These are phyloP conservation scores for Porcisia hertigi DNA, from an alignment of 208 protist genomes.

Conservation along the genomic window DNA sequence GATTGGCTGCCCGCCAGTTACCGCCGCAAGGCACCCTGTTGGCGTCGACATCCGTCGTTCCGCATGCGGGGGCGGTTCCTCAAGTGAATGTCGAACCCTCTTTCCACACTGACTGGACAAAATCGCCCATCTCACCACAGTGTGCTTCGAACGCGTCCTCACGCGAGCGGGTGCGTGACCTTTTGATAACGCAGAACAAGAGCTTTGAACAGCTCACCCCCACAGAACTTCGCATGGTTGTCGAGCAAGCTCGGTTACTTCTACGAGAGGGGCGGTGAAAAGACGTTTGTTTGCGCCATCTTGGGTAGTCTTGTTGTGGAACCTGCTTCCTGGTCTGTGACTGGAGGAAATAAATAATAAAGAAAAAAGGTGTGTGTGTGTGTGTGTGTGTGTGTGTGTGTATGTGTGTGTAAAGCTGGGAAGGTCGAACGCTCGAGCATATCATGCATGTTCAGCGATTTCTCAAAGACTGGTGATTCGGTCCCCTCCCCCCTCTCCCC, in stretches of 20 bases:
- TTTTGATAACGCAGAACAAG: slow-evolving; percentile 46
- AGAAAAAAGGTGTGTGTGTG: background rate
- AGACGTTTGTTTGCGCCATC: background rate
- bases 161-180: slow-evolving; percentile 14
- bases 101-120: background rate
- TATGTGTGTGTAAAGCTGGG: background rate
- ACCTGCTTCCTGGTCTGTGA: too few relatives aligned
- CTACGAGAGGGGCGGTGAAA: background rate
- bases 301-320: background rate
- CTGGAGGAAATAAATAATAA: background rate
- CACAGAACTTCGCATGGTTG: slow-evolving; percentile 60
- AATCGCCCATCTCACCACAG: background rate
- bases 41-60: background rate
- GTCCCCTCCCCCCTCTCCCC: too few relatives aligned
- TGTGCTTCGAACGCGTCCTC: slow-evolving; percentile 4
- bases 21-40: slow-evolving; percentile 8
- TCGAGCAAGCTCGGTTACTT: slow-evolving; percentile 56
- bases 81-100: background rate
- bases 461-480: too few relatives aligned
- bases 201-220: slow-evolving; percentile 66
- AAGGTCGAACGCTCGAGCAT: too few relatives aligned
- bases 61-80: background rate
- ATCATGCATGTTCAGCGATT: background rate
- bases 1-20: background rate
- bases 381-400: background rate